Base-by-base conservation (phyloP, 1,284 basidiomycete species). In the Heterobasidion occidentale region DNA sequence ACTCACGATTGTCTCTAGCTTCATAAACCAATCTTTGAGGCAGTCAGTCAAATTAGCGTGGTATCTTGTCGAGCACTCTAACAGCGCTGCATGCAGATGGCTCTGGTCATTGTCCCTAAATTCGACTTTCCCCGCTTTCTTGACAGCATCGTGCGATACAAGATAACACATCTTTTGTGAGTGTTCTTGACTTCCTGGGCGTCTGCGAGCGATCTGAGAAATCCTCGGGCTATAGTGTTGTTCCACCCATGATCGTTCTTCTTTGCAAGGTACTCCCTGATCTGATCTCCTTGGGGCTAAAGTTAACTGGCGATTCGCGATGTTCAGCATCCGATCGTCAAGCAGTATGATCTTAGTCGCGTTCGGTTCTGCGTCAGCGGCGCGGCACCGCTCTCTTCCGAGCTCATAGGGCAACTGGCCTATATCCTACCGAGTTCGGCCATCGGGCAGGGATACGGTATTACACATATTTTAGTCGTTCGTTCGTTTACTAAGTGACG, bases 341-440 rank as follows among this genome's bases (percentile, higher is more conserved):
- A 84, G 63, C 75, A 86, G 46, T 86, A 86, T 63, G 79, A 91
- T 62, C 72, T 94, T 33, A 77, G 74, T 49, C 71, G 76, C 53
- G 68, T 93, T 51, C 74, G 81, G 56, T 72, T 78, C 64, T 75
- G 83, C 59, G 78, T 90, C 72, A 75, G 75, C 50, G 87, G 89
- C 27, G 91, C 89, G 0, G 90, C 90, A 0, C 90, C 90, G 3
- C 71, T 92, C 5, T 84, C 86, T 2, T 71, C 77, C 15, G 88
- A 89, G 64, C 74, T 89, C 36, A 83, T 77, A 54, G 60, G 73
- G 44, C 76, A 82, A 61, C 68, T 89, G 38, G 69, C 77, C 47
- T 69, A 75, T 38, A 65, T 84, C 44, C 69, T 91, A 14, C 86
- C 86, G 0, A 67, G 79, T 20, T 77, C 79, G 1, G 71, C 76